These are phyloP conservation scores for Chaetomiaceae sp. DNA, from an alignment of 2,329 filamentous ascomycete genomes.

Conservation along the genomic window DNA sequence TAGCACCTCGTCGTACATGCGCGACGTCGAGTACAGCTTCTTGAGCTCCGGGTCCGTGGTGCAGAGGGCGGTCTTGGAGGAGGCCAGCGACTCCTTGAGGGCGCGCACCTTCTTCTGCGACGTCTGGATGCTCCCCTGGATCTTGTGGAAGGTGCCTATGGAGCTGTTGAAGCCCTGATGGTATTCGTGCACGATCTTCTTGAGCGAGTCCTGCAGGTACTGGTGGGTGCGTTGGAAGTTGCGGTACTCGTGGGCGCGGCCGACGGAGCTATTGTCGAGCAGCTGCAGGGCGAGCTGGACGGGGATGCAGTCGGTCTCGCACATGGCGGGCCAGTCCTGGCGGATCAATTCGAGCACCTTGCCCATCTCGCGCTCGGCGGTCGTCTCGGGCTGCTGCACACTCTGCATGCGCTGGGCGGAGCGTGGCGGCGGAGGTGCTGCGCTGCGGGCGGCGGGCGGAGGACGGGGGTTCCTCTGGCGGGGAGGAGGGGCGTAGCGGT, in stretches of 20 bases:
- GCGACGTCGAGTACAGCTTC: slow-evolving; percentile 79
- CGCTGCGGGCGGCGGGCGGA: slow-evolving; percentile 24
- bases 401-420: slow-evolving; percentile 21
- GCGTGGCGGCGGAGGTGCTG: slow-evolving; percentile 34
- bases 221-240: slow-evolving; percentile 80
- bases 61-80: slow-evolving; percentile 75
- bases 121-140: slow-evolving; percentile 84
- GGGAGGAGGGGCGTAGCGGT: slow-evolving; percentile 37
- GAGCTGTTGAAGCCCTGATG: slow-evolving; percentile 99
- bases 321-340: slow-evolving; percentile 88
- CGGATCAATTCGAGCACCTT: slow-evolving; percentile 78
- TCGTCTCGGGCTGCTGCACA: slow-evolving; percentile 29
- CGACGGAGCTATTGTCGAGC: slow-evolving; percentile 89
- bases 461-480: slow-evolving; percentile 26
- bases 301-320: slow-evolving; percentile 79
- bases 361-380: slow-evolving; percentile 52
- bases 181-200: slow-evolving; percentile 95
- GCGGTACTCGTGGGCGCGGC: slow-evolving; percentile 80
- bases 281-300: slow-evolving; percentile 93
- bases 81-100: slow-evolving; percentile 76
- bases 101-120: slow-evolving; percentile 81
- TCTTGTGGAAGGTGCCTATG: slow-evolving; percentile 98
- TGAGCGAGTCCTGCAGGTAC: slow-evolving; percentile 87
- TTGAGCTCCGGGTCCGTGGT: slow-evolving; percentile 86
- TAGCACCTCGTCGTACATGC: slow-evolving; percentile 85